Evolutionary conservation across 495 filamentous ascomycete genomes (phyloP).

Genomic region (Friedmanniomyces endolithicus): DNA sequence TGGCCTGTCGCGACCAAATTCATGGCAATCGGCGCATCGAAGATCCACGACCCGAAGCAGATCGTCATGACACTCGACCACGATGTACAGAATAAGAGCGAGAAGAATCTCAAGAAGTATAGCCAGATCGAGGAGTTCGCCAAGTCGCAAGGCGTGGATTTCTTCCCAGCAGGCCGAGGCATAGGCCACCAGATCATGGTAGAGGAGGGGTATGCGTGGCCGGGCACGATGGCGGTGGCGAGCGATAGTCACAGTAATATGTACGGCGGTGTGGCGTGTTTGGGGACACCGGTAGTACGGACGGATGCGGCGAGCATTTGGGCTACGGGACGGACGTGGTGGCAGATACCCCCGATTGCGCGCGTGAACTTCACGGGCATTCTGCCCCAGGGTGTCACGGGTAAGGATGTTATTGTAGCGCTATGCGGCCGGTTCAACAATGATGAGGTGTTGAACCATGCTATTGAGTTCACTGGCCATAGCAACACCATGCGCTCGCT

Average conservation of each 20-base stretch:
- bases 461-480: conserved; percentile 76
- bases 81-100: conserved; percentile 80
- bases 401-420: conserved; percentile 90
- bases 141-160: conserved; percentile 62
- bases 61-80: conserved; percentile 88
- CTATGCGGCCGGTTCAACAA: conserved; percentile 79
- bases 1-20: conserved; percentile 80
- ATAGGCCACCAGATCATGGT: conserved; percentile 90
- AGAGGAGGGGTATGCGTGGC: conserved; percentile 70
- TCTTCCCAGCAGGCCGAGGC: conserved; percentile 71
- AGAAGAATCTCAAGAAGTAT: conserved; percentile 77
- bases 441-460: conserved; percentile 86
- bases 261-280: conserved; percentile 72
- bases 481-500: conserved; percentile 66
- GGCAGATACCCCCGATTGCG: conserved; percentile 77
- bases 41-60: conserved; percentile 59
- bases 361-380: conserved; percentile 65
- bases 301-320: conserved; percentile 82
- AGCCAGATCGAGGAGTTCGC: conserved; percentile 78
- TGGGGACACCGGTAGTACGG: conserved; percentile 73
- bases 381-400: conserved; percentile 70
- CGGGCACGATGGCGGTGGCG: conserved; percentile 71
- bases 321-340: conserved; percentile 78
- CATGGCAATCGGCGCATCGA: conserved; percentile 72
- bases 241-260: conserved; percentile 77